phyloP scores from a whole-genome alignment of 2,329 filamentous ascomycete genomes.

The Cyphellophora europaea region DNA sequence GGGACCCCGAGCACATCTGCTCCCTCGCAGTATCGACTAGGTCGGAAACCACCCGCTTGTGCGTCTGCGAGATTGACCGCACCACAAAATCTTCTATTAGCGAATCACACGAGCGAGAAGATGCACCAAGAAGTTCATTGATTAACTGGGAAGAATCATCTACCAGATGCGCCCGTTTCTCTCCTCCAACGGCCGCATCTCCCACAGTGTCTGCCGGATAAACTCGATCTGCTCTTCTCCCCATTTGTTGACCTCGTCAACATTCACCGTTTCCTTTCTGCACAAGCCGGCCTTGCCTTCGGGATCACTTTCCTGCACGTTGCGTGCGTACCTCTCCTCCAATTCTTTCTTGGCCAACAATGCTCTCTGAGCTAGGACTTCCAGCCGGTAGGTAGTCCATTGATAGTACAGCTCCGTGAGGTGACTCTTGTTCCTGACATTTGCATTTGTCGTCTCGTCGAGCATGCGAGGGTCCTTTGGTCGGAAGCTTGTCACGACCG shows the following conservation, averaged over 20 bases:
- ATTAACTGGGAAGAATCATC: too few relatives aligned
- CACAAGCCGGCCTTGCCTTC: constrained; percentile 4
- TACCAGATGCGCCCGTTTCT: too few relatives aligned
- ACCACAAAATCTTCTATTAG: too few relatives aligned
- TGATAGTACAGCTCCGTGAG: constrained; percentile 50
- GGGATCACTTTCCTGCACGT: constrained; percentile 23
- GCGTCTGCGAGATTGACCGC: too few relatives aligned
- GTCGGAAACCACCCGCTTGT: too few relatives aligned
- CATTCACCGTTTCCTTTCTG: background rate
- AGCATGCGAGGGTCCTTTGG: constrained; percentile 43
- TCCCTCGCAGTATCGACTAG: too few relatives aligned
- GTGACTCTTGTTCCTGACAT: constrained; percentile 50
- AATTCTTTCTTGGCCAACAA: constrained; percentile 50
- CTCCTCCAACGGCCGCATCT: background rate
- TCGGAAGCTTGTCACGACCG: constrained; percentile 56
- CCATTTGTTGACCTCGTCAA: background rate
- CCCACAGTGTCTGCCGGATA: background rate
- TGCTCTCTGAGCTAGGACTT: too few relatives aligned
- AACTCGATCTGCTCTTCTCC: background rate
- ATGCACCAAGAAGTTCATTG: too few relatives aligned
- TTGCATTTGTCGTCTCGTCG: constrained; percentile 52
- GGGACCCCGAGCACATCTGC: too few relatives aligned
- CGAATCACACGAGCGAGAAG: too few relatives aligned
- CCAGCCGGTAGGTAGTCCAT: constrained; percentile 52
- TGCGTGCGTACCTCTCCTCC: constrained; percentile 19